Evolutionary conservation across 169 alveolate genomes (phyloP), one percentile per base, ranked within the genome.

Genomic region (Plasmodium coatneyi): DNA sequence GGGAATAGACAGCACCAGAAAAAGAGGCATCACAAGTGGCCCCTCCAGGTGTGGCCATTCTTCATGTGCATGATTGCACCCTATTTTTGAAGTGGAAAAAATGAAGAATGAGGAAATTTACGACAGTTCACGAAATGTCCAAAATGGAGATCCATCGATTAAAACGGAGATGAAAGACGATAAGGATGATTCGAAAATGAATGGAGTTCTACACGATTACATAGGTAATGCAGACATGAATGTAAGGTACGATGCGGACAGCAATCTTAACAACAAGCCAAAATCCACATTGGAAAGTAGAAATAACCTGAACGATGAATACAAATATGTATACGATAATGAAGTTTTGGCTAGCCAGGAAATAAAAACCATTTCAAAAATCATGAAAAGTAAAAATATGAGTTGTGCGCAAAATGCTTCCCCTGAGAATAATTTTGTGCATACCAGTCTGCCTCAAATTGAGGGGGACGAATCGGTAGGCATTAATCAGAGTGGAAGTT

Each of bases 81-180:
- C 30, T 19, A 22, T 66, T 66, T 12, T 7, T 36, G n/a, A 70
- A 70, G 41, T 28, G 32, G 79, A 34, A 71, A 83, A 83, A n/a
- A 83, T 83, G 92, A 36, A 22, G 82, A 70, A 83, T 83, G 72
- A 71, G 49, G 25, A 70, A 30, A 83, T 19, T 71, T 41, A 39
- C 7, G 66, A 10, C 54, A 25, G 70, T 41, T 39, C 92, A 41
- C 43, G 32, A 70, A 83, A 25, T 43, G 52, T n/a, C 9, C 71
- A 34, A 25, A 54, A 83, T 19, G 74, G 28, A 83, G 39, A 66
- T 19, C 16, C 74, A 46, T 28, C 14, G 4, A 39, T 41, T 9
- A 83, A 71, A 5, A 5, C 83, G 74, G 82, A 83, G 22, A 49
- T 22, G 30, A 71, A 22, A 10, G 46, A 83, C 22, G 82, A 83